Conservation (phyloP, 768 basidiomycete genomes). For the Agaricus bisporus region DNA sequence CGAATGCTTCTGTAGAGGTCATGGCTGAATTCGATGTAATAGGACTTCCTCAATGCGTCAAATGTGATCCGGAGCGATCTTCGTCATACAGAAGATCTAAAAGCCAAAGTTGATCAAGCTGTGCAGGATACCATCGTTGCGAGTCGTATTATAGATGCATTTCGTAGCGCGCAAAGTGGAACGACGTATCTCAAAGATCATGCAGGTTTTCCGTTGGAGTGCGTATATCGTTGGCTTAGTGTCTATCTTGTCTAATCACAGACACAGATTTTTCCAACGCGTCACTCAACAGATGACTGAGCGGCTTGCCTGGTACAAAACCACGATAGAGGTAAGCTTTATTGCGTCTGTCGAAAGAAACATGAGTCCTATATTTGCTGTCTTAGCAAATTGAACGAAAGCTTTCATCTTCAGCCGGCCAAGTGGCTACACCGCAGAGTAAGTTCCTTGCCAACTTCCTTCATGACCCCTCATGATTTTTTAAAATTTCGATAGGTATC, state of each 20-base stretch:
- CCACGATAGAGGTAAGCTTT: slow-evolving; percentile 62
- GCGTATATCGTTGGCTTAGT: slow-evolving; percentile 19
- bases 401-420: slow-evolving; percentile 57
- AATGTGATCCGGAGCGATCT: slow-evolving; percentile 62
- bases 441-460: slow-evolving; percentile 9
- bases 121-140: slow-evolving; percentile 78
- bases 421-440: slow-evolving; percentile 78
- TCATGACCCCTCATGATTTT: slow-evolving; percentile 3
- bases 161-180: slow-evolving; percentile 67
- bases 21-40: neutral
- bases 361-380: slow-evolving; percentile 7
- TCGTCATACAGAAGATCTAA: slow-evolving; percentile 62
- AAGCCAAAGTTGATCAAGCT: slow-evolving; percentile 68
- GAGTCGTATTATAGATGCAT: slow-evolving; percentile 73
- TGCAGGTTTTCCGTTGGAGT: slow-evolving; percentile 81
- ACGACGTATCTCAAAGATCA: slow-evolving; percentile 70
- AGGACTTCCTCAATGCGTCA: slow-evolving; percentile 64
- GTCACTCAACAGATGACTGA: slow-evolving; percentile 69
- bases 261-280: slow-evolving; percentile 60
- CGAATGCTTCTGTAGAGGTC: too few species aligned
- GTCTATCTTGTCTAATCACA: neutral
- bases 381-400: slow-evolving; percentile 75
- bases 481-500: slow-evolving; percentile 41
- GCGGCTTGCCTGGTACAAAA: slow-evolving; percentile 70
- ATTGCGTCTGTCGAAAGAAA: neutral